Evolutionary conservation across 2,329 filamentous ascomycete species (phyloP), one percentile per base, ranked within the genome.

Genomic region (Pestalotiopsis sp.): DNA sequence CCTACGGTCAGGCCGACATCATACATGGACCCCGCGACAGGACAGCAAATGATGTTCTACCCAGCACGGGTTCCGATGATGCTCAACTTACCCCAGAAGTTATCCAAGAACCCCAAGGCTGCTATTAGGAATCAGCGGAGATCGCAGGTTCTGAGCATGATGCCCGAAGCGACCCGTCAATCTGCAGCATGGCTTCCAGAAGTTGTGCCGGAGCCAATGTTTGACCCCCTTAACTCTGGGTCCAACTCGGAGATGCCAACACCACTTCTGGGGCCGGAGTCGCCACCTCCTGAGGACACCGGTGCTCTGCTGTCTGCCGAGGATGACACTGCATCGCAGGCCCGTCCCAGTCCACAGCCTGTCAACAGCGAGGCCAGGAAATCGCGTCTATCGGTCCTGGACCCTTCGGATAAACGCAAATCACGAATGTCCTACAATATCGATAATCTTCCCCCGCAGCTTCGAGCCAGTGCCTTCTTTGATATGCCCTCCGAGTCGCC

Each of bases 31-130:
- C 88, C 89, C 1, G 83, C 86, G 31, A 91, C 91, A 1, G 91
- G 90, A 4, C 90, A 95, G 72, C 85, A 91, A 73, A 97, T 98
- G 93, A 89, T 97, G 11, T 98, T 92, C 80, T 99, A 99, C 78
- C 96, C 96, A 14, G 96, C 96, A 3, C 95, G 94, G 1, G 96
- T 99, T 2, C 96, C 96, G 3, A 91, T 92, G 71, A 95, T 97
- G 91, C 86, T 99, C 68, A 98, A 97, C 74, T 83, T 99, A 13
- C 96, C 96, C 0, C 94, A 94, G 59, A 93, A 94, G 74, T 83
- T 98, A 64, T 97, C 95, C 1, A 93, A 91, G 74, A 87, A 90
- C 65, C 90, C 92, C 9, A 88, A 91, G 66, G 82, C 88, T 2
- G 81, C 85, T 11, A 86, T 90, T 4, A 87, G 90, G 67, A 91